These are phyloP conservation scores for Cinnamomum chago DNA, from an alignment of 164 flowering plant species.

Conservation along the genomic window DNA sequence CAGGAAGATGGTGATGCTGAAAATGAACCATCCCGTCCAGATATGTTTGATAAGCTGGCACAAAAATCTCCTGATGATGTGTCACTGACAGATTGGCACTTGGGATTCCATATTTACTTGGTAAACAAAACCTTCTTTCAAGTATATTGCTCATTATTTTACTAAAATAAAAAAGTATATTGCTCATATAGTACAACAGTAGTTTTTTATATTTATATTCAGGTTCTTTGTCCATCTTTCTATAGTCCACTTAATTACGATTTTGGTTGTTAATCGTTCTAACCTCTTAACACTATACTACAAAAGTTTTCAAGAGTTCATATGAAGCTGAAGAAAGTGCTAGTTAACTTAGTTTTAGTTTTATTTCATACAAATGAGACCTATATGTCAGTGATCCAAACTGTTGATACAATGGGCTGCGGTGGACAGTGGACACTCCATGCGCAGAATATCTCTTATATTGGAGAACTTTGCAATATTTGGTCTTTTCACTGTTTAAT, in stretches of 20 bases:
- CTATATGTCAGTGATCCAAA: neutral
- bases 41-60: constrained; percentile 42
- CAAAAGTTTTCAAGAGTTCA: neutral
- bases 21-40: constrained; percentile 40
- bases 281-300: neutral
- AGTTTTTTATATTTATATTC: neutral
- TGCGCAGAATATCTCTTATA: neutral
- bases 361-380: neutral
- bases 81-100: constrained; percentile 84
- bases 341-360: neutral
- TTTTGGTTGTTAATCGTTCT: neutral
- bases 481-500: neutral
- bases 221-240: neutral
- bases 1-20: constrained; percentile 65
- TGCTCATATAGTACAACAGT: neutral
- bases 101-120: constrained; percentile 84
- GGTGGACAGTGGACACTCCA: neutral
- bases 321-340: neutral
- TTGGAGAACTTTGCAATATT: neutral
- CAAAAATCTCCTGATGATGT: constrained; percentile 59
- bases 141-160: too few species aligned
- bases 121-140: constrained; percentile 31
- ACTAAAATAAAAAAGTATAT: too few species aligned
- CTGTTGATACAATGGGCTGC: neutral
- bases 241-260: neutral